These are phyloP conservation scores for Fomitopsis schrenkii DNA, from an alignment of 1,284 basidiomycete species.

Conservation along the genomic window DNA sequence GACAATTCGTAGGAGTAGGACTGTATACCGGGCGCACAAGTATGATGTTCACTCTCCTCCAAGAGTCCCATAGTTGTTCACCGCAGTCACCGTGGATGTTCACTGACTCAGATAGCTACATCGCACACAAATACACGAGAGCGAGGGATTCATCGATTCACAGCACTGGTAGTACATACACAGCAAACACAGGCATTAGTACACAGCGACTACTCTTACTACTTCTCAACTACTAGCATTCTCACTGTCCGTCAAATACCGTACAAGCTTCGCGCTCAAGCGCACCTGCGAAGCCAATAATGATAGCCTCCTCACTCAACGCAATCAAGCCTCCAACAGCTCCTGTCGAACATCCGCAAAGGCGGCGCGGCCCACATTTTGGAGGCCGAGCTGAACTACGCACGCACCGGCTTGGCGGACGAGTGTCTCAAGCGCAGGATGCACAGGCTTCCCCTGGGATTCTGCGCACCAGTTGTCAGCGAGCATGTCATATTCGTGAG, in stretches of 20 bases:
- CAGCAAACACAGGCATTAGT: not conserved
- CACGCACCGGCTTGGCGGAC: constrained; percentile 69
- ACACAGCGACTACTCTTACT: not conserved
- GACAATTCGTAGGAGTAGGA: too few relatives aligned
- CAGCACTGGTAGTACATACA: not conserved
- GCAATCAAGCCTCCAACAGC: constrained; percentile 39
- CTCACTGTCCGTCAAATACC: not conserved
- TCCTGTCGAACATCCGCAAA: constrained; percentile 76
- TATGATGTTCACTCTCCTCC: too few relatives aligned
- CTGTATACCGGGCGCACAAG: too few relatives aligned
- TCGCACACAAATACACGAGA: not conserved
- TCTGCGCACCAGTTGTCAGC: constrained; percentile 36
- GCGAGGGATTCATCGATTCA: not conserved
- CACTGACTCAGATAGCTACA: too few relatives aligned
- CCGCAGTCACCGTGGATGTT: too few relatives aligned
- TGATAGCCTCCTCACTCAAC: not conserved
- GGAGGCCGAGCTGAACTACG: constrained; percentile 61
- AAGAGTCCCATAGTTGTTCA: too few relatives aligned
- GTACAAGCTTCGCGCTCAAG: not conserved
- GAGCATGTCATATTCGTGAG: constrained; percentile 2
- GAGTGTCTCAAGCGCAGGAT: constrained; percentile 68
- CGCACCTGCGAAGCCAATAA: not conserved
- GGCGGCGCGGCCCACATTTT: constrained; percentile 70
- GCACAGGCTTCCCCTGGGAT: constrained; percentile 69
- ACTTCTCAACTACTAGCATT: not conserved